Conservation (phyloP, 2,329 filamentous ascomycete genomes). For the Bipolaris gigantea region DNA sequence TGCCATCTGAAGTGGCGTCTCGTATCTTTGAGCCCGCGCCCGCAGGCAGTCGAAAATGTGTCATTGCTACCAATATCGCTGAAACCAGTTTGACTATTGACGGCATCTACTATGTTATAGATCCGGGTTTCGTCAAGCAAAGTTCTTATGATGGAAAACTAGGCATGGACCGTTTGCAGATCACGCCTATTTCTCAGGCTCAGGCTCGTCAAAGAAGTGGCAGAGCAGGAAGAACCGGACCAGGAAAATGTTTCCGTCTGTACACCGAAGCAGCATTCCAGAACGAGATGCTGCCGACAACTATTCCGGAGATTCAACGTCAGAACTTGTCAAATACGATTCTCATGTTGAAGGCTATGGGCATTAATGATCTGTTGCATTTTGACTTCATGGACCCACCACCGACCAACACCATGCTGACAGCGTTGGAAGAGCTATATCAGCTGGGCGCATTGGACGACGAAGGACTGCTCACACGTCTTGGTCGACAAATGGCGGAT, state of each 20-base stretch:
- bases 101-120: conserved; percentile 95
- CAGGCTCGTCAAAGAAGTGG: conserved; percentile 94
- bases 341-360: conserved; percentile 98
- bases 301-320: conserved; percentile 93
- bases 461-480: conserved; percentile 86
- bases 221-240: conserved; percentile 89
- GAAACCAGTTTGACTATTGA: conserved; percentile 98
- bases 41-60: conserved; percentile 82
- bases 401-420: conserved; percentile 96
- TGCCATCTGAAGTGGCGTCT: conserved; percentile 92
- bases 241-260: conserved; percentile 84
- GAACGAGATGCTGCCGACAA: conserved; percentile 94
- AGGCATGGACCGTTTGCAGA: conserved; percentile 94
- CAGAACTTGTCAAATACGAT: conserved; percentile 93
- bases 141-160: conserved; percentile 96
- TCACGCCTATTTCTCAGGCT: conserved; percentile 94
- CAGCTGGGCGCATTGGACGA: conserved; percentile 89
- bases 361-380: conserved; percentile 94
- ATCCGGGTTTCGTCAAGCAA: conserved; percentile 97
- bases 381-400: conserved; percentile 99
- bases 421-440: conserved; percentile 92
- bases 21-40: conserved; percentile 93
- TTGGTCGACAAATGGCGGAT: conserved; percentile 96
- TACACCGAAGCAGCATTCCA: conserved; percentile 96
- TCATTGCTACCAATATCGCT: conserved; percentile 97